Percentiles rank a stretch among this genome's conserved stretches.
These are phyloP conservation scores for Truncatella angustata DNA, from an alignment of 2,329 filamentous ascomycete species.

Conservation along the genomic window DNA sequence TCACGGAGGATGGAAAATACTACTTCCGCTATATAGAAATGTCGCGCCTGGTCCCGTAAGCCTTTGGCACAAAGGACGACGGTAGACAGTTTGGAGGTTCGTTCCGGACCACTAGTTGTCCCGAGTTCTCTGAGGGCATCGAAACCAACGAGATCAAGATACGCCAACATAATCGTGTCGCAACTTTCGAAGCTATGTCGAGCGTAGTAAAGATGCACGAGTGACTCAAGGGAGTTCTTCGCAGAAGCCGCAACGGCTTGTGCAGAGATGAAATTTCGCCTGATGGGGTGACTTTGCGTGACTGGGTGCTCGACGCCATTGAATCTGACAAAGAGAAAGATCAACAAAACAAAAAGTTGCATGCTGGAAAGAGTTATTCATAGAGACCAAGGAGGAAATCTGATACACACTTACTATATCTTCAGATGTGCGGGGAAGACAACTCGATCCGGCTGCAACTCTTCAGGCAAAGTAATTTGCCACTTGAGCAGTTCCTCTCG, in stretches of 20 bases:
- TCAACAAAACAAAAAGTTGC: neutral
- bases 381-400: neutral
- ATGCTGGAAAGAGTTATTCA: neutral
- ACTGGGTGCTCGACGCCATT: conserved; percentile 4
- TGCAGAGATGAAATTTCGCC: conserved; percentile 8
- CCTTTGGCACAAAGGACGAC: conserved; percentile 33
- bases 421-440: conserved; percentile 29
- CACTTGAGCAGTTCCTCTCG: conserved; percentile 1
- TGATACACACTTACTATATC: conserved; percentile 20
- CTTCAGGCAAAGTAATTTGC: conserved; percentile 22
- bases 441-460: conserved; percentile 22
- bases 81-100: conserved; percentile 22
- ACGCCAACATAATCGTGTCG: conserved; percentile 28
- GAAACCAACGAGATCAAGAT: conserved; percentile 27
- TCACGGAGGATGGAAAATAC: conserved; percentile 32
- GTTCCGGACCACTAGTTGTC: neutral
- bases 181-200: conserved; percentile 31
- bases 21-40: conserved; percentile 31
- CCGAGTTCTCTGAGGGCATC: conserved; percentile 25
- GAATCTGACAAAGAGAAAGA: neutral
- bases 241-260: conserved; percentile 11
- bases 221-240: conserved; percentile 28
- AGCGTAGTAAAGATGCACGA: conserved; percentile 32
- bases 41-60: conserved; percentile 28
- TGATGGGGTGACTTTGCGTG: neutral